Conservation (phyloP, 1,284 basidiomycete genomes). For the Wallemia hederae region DNA sequence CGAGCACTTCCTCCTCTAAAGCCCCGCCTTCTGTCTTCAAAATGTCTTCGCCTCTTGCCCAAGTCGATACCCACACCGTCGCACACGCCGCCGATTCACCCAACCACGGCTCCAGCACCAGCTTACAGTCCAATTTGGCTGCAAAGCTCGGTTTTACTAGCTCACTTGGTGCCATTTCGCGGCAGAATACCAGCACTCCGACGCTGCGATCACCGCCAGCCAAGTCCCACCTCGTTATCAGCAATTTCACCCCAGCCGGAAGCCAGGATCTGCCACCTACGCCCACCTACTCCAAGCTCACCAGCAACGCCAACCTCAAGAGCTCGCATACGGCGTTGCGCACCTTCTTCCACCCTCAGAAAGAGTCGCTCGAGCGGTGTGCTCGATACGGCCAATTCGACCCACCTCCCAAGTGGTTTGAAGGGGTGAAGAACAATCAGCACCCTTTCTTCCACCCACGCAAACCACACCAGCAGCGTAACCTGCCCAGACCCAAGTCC, state of each 20-base stretch:
- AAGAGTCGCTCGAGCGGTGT: not conserved
- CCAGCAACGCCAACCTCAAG: not conserved
- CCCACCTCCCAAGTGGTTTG: not conserved
- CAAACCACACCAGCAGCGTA: not conserved
- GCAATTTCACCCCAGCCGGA: not conserved
- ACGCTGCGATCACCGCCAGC: not conserved
- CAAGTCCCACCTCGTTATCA: not conserved
- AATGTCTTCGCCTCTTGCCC: not conserved
- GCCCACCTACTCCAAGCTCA: not conserved
- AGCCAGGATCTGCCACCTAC: not conserved
- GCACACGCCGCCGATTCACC: not conserved
- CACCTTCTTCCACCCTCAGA: not conserved
- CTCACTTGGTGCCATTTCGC: not conserved
- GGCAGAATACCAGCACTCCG: not conserved
- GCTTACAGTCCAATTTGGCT: not conserved
- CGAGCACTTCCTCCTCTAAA: not conserved
- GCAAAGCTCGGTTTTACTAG: not conserved
- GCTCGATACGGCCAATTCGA: not conserved
- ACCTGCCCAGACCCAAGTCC: not conserved
- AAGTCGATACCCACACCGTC: not conserved
- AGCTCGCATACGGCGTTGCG: not conserved
- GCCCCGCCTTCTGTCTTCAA: not conserved
- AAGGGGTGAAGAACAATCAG: not conserved
- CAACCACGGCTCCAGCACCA: not conserved
- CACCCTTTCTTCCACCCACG: not conserved